These are phyloP conservation scores for Cicer yamashitae DNA, from an alignment of 306 rosid genomes.

Conservation along the genomic window DNA sequence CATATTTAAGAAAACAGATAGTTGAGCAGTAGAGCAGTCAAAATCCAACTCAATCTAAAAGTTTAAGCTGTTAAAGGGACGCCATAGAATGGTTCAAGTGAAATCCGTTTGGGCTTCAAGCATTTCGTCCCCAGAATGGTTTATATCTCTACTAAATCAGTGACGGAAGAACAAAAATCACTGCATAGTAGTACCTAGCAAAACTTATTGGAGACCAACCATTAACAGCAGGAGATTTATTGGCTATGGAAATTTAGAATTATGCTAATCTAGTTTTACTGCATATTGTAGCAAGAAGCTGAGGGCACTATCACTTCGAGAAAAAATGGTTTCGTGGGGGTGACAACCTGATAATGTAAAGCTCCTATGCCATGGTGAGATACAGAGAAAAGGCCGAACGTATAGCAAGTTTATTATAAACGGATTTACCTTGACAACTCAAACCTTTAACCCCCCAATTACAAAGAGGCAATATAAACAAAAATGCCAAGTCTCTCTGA, in stretches of 20 bases:
- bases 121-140: conserved; percentile 5
- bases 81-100: not conserved
- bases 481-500: not conserved
- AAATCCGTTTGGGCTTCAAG: conserved; percentile 3
- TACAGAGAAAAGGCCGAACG: not conserved
- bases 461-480: conserved; percentile 7
- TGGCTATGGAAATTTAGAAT: conserved; percentile 2
- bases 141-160: conserved; percentile 19
- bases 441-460: not conserved
- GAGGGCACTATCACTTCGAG: not conserved
- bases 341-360: conserved; percentile 21
- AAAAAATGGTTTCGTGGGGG: not conserved
- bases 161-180: conserved; percentile 27
- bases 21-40: conserved; percentile 14
- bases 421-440: not conserved
- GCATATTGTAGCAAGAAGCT: conserved; percentile 23
- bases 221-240: conserved; percentile 6
- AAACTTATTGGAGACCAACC: conserved; percentile 26
- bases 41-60: conserved; percentile 22
- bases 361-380: not conserved
- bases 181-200: not conserved
- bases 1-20: conserved; percentile 14
- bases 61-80: conserved; percentile 5
- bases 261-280: conserved; percentile 7
- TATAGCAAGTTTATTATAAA: conserved; percentile 4